Evolutionary conservation across 768 basidiomycete genomes (phyloP).

Genomic region (Mrakia gelida): DNA sequence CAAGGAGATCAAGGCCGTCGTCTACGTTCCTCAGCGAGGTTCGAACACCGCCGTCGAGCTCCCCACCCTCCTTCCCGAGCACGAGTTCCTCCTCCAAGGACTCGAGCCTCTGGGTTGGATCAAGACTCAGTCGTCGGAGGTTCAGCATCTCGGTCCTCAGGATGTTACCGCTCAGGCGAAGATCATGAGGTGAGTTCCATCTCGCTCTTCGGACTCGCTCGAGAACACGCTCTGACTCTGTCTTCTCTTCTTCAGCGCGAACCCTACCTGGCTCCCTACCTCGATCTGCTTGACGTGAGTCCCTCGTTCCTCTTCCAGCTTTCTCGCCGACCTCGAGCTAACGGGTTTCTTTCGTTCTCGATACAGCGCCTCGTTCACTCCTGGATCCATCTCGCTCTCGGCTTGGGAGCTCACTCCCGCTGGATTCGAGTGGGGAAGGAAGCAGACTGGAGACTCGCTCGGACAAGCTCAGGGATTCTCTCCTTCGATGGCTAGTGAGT

Average conservation of each 20-base stretch:
- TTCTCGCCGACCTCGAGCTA: not conserved
- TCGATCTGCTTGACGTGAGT: conserved; percentile 81
- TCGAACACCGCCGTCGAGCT: conserved; percentile 92
- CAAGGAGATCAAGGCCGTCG: conserved; percentile 96
- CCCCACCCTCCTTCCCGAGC: conserved; percentile 81
- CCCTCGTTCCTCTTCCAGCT: not conserved
- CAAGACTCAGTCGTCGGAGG: conserved; percentile 86
- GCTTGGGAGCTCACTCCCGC: conserved; percentile 84
- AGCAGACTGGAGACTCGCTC: conserved; percentile 73
- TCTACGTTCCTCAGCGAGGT: conserved; percentile 96
- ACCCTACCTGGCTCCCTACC: conserved; percentile 89
- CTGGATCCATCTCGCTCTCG: conserved; percentile 92
- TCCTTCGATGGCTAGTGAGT: conserved; percentile 47
- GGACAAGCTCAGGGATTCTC: conserved; percentile 28
- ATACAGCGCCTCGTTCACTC: conserved; percentile 69
- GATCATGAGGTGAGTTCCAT: conserved; percentile 60
- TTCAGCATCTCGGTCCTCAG: conserved; percentile 83
- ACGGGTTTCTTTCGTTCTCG: not conserved
- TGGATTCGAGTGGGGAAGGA: conserved; percentile 97
- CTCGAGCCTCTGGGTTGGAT: conserved; percentile 93
- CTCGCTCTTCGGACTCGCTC: not conserved
- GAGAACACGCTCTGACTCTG: conserved; percentile 44
- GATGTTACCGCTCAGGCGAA: conserved; percentile 94
- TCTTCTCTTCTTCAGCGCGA: conserved; percentile 46
- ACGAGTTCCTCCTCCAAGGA: conserved; percentile 91